Base-by-base conservation (phyloP, 2,329 filamentous ascomycete species). In the Xylariaceae sp. region DNA sequence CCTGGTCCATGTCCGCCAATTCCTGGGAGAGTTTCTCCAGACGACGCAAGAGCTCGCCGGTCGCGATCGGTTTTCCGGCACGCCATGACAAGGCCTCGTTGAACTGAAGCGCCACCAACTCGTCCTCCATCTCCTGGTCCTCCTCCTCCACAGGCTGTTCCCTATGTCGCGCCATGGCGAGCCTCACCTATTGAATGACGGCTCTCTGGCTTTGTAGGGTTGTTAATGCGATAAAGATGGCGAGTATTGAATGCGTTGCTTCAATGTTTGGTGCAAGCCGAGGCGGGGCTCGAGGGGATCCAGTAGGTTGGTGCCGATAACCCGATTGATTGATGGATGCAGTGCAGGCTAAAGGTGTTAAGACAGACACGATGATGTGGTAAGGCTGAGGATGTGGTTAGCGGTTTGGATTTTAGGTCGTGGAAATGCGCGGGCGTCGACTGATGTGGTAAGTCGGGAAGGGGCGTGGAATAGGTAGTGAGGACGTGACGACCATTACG, bases 21-120 rank as follows among this genome's bases (percentile, higher is more conserved):
- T 99, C 93, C 69, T 88, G 87, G 63, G 87, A 88, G 37, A 99
- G 83, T 55, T 83, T 79, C 73, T 93, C 88, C 55, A 99, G 84
- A 53, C 94, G 87, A 69, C 85, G 83, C 66, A 97, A 80, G 54
- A 99, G 84, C 66, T 92, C 91, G 65, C 84, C 86, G 52, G 92
- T 90, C 44, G 89, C 80, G 69, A 99, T 96, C 55, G 92, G 86
- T 75, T 90, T 94, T 60, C 93, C 94, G 49, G 92, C 90, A 71
- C 89, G 89, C 90, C 94, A 97, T 72, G 91, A 90, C 59, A 99
- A 80, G 64, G 90, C 81, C 71, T 97, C 87, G 69, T 92, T 85
- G 80, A 97, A 97, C 66, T 85, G 78, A 52, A 99, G 83, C 58
- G 73, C 76, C 49, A 74, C 73, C 15, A 75, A 71, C 58, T 75